Evolutionary conservation across 2,329 filamentous ascomycete species (phyloP).

Genomic region (Paracoccidioides brasiliensis): DNA sequence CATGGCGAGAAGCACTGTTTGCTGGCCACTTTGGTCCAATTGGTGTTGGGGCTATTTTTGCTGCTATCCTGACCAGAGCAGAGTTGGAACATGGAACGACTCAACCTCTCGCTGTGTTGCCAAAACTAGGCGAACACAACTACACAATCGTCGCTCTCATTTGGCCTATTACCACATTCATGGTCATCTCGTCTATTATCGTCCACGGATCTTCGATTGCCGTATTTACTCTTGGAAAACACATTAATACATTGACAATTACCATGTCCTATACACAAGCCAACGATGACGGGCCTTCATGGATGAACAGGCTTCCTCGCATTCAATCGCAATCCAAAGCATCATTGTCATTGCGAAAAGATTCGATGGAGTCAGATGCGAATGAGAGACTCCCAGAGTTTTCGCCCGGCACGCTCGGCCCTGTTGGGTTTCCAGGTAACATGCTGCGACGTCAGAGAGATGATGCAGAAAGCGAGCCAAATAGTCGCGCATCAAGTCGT

Average conservation of each 20-base stretch:
- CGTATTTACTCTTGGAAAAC: constrained; percentile 93
- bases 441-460: constrained; percentile 69
- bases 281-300: constrained; percentile 74
- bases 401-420: constrained; percentile 58
- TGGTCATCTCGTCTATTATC: constrained; percentile 87
- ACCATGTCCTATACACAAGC: constrained; percentile 93
- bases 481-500: constrained; percentile 44
- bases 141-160: constrained; percentile 70
- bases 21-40: constrained; percentile 97
- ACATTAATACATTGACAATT: constrained; percentile 88
- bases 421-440: constrained; percentile 56
- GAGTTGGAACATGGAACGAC: constrained; percentile 68
- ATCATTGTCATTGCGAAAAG: constrained; percentile 58
- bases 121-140: constrained; percentile 40
- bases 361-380: constrained; percentile 47
- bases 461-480: constrained; percentile 47
- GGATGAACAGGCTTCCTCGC: constrained; percentile 85
- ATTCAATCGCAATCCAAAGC: constrained; percentile 73
- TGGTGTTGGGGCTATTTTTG: constrained; percentile 90
- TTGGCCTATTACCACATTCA: constrained; percentile 89
- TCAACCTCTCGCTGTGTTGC: constrained; percentile 56
- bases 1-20: constrained; percentile 92
- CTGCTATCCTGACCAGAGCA: constrained; percentile 83
- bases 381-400: constrained; percentile 45
- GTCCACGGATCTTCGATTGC: constrained; percentile 97